Percentiles rank a stretch among this genome's conserved stretches.
These are phyloP conservation scores for Trichoderma breve DNA, from an alignment of 2,329 filamentous ascomycete genomes.

Conservation along the genomic window DNA sequence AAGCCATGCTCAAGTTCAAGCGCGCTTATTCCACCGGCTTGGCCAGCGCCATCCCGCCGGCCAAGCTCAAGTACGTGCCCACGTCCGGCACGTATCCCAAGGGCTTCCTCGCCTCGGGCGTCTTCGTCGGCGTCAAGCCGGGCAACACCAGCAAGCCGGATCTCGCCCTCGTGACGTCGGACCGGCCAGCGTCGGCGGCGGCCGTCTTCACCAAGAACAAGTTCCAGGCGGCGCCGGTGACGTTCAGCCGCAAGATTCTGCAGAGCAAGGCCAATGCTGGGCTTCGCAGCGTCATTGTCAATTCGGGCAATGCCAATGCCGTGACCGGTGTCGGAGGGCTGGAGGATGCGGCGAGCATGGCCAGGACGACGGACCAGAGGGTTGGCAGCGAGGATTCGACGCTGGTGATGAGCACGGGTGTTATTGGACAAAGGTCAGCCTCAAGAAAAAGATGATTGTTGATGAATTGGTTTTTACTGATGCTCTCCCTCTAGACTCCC, in stretches of 20 bases:
- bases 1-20: slow-evolving; percentile 33
- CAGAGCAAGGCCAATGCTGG: slow-evolving; percentile 64
- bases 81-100: slow-evolving; percentile 81
- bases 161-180: slow-evolving; percentile 82
- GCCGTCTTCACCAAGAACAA: slow-evolving; percentile 98
- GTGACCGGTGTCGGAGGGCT: slow-evolving; percentile 89
- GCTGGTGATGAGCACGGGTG: slow-evolving; percentile 98
- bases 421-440: slow-evolving; percentile 78
- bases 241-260: slow-evolving; percentile 73
- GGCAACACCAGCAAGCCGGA: slow-evolving; percentile 90
- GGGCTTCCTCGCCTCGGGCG: slow-evolving; percentile 83
- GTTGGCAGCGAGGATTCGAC: slow-evolving; percentile 55
- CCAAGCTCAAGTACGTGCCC: slow-evolving; percentile 90
- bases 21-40: slow-evolving; percentile 36
- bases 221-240: slow-evolving; percentile 94
- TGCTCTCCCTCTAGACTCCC: slow-evolving; percentile 59
- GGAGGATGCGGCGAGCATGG: slow-evolving; percentile 86
- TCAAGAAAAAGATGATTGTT: not conserved
- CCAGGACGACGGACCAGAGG: slow-evolving; percentile 67
- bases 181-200: slow-evolving; percentile 79
- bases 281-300: slow-evolving; percentile 81
- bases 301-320: slow-evolving; percentile 95
- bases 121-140: slow-evolving; percentile 90
- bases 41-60: slow-evolving; percentile 57
- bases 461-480: not conserved